These are phyloP conservation scores for Malassezia equina DNA, from an alignment of 1,284 basidiomycete genomes.

Conservation along the genomic window DNA sequence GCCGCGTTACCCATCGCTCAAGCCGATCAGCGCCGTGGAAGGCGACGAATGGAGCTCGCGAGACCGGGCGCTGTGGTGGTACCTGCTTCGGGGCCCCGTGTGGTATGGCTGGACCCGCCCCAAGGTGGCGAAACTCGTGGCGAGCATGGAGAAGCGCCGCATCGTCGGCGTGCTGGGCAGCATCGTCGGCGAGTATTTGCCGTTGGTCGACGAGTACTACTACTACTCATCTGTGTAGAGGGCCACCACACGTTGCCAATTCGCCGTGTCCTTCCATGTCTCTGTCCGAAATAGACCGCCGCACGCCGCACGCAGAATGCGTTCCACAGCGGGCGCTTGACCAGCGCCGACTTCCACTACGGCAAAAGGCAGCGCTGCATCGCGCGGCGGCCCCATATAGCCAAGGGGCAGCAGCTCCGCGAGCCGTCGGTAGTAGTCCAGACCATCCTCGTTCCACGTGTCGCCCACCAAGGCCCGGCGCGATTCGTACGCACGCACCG, in stretches of 20 bases:
- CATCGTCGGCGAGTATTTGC: conserved; percentile 77
- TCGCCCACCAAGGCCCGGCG: conserved; percentile 68
- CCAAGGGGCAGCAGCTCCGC: background rate
- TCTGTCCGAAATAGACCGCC: background rate
- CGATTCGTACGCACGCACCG: conserved; percentile 69
- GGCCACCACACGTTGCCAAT: conserved; percentile 8
- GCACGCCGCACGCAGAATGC: background rate
- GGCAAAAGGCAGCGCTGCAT: background rate
- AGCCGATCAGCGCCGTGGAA: conserved; percentile 47
- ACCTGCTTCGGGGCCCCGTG: conserved; percentile 73
- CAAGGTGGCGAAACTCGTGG: conserved; percentile 59
- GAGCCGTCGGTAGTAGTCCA: conserved; percentile 15
- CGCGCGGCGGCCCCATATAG: background rate
- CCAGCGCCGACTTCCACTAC: conserved; percentile 13
- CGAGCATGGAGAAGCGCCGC: conserved; percentile 58
- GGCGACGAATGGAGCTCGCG: conserved; percentile 64
- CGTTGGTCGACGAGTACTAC: conserved; percentile 86
- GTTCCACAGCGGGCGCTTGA: conserved; percentile 1
- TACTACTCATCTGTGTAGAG: conserved; percentile 54
- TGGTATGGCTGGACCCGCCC: conserved; percentile 74
- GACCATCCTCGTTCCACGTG: conserved; percentile 1
- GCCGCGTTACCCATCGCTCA: conserved; percentile 19
- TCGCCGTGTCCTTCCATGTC: conserved; percentile 5
- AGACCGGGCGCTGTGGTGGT: conserved; percentile 71
- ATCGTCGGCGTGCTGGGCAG: conserved; percentile 65